A percentile compares a stretch with the other conserved stretches of the same genome.
These are phyloP conservation scores for Crithidia expoeki DNA, from an alignment of 208 protist species.

Conservation along the genomic window DNA sequence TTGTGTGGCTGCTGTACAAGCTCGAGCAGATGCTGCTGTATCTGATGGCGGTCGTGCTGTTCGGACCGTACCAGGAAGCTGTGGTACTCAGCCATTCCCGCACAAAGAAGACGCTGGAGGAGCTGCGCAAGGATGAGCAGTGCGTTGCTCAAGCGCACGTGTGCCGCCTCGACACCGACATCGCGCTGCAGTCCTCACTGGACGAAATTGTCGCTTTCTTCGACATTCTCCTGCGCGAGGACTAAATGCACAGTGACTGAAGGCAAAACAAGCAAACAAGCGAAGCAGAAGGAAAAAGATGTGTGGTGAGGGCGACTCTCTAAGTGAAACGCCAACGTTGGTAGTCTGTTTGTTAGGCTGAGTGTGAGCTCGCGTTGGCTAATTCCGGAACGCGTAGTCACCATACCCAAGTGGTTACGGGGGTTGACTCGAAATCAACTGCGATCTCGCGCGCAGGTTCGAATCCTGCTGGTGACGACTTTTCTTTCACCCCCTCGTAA, in stretches of 20 bases:
- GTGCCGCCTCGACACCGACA: slow-evolving; percentile 64
- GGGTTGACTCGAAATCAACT: slow-evolving; percentile 93
- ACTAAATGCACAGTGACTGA: neutral
- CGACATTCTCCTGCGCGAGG: slow-evolving; percentile 45
- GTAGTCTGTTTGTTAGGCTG: neutral
- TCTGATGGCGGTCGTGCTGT: slow-evolving; percentile 72
- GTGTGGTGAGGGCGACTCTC: neutral
- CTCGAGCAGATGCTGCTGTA: slow-evolving; percentile 55
- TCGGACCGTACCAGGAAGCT: slow-evolving; percentile 62
- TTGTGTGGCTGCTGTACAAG: slow-evolving; percentile 25
- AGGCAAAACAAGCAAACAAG: too few relatives aligned
- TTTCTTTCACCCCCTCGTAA: neutral
- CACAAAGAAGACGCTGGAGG: slow-evolving; percentile 37
- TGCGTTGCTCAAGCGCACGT: slow-evolving; percentile 55
- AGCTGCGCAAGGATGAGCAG: slow-evolving; percentile 51
- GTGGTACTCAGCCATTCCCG: slow-evolving; percentile 45
- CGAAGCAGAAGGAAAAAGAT: neutral
- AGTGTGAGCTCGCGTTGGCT: neutral
- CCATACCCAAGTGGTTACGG: slow-evolving; percentile 91
- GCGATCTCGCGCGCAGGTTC: slow-evolving; percentile 91
- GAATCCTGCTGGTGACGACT: slow-evolving; percentile 68
- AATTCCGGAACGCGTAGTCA: slow-evolving; percentile 20
- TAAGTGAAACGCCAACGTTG: too few relatives aligned
- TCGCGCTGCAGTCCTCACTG: slow-evolving; percentile 54
- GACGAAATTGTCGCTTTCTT: slow-evolving; percentile 66